Base-by-base conservation (phyloP, 2,329 filamentous ascomycete species). In the Paraphoma chrysanthemicola region DNA sequence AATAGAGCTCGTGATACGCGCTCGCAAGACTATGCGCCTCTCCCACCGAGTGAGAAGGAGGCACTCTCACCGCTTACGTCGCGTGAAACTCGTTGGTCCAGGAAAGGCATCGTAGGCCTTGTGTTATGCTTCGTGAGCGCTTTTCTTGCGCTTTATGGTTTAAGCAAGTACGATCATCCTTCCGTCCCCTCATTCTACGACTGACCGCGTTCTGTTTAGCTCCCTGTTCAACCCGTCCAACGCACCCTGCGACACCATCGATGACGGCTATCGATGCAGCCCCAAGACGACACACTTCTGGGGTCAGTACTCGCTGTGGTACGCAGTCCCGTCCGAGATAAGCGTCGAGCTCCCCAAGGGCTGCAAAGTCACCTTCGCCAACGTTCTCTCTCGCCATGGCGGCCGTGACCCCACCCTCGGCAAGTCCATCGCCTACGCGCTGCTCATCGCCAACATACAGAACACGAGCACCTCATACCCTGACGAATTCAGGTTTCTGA, bases 291-390 rank as follows among this genome's bases (percentile, higher is more conserved):
- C 87, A 1, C 89, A 87, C 63, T 84, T 82, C 53, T 96, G 92
- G 92, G 93, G 93, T 53, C 92, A 94, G 74, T 97, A 97, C 75
- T 90, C 92, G 16, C 91, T 93, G 1, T 96, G 88, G 78, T 97
- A 91, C 77, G 84, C 88, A 1, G 88, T 93, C 0, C 84, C 88
- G 6, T 92, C 90, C 1, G 80, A 85, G 2, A 85, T 92, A 48
- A 80, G 86, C 14, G 66, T 82, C 6, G 80, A 81, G 7, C 79
- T 90, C 0, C 93, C 92, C 0, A 64, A 80, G 0, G 82, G 81
- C n/a, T 97, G 93, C 77, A 79, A 85, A 11, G 79, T 94, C 65
- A 94, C 88, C 2, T 94, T 96, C 76, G 93, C 85, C 1, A 90
- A 93, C 69, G 81, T 93, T 23, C 83, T 97, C 46, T 93, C 92